These are phyloP conservation scores for Tetrahymena elliotti DNA, from an alignment of 73 alveolate genomes.

Conservation along the genomic window DNA sequence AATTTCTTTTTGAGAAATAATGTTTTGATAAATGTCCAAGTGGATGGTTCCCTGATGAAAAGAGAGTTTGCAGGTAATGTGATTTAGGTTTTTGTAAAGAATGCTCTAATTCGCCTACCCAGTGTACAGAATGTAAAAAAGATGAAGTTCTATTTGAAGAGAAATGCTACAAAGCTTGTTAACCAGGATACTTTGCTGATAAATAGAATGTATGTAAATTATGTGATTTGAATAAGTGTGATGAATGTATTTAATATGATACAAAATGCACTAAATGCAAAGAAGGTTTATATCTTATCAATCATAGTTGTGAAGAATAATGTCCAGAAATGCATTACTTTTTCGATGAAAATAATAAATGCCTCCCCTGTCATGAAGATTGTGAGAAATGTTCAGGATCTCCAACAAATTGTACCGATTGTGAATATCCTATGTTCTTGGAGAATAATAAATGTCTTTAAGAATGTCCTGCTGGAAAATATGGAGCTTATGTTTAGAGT, in stretches of 20 bases:
- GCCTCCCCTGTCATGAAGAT: not conserved
- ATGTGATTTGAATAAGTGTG: not conserved
- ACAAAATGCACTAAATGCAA: not conserved
- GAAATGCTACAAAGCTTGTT: not conserved
- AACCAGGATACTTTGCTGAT: not conserved
- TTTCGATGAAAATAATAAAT: not conserved
- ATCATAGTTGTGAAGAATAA: not conserved
- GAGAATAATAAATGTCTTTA: not conserved
- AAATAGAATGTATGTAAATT: not conserved
- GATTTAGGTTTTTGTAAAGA: not conserved
- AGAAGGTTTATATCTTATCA: not conserved
- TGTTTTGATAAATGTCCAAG: not conserved
- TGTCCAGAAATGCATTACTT: not conserved
- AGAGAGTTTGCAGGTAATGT: not conserved
- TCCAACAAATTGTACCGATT: not conserved
- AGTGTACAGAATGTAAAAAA: not conserved
- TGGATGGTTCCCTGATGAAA: not conserved
- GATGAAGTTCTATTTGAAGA: not conserved
- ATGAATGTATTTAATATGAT: not conserved
- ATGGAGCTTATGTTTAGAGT: not conserved
- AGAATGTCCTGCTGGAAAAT: not conserved
- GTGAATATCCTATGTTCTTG: not conserved
- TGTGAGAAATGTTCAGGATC: not conserved
- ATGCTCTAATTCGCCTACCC: not conserved
- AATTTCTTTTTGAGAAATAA: not conserved